phyloP scores from a whole-genome alignment of 176 grass and related monocot genomes.

The Aechmea fasciata region DNA sequence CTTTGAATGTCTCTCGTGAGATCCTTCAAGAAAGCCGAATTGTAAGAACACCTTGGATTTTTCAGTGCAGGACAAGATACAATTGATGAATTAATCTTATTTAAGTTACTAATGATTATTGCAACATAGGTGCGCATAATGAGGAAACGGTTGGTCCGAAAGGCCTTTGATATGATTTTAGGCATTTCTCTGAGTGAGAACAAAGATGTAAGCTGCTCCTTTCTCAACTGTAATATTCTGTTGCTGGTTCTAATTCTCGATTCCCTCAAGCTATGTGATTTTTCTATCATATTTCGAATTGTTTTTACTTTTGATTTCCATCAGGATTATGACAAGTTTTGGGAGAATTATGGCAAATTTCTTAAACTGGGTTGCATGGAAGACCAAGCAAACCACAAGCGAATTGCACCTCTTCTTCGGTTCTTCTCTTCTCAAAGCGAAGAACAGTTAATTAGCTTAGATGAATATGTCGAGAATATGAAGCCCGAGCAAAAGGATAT shows the following conservation, averaged over 20 bases:
- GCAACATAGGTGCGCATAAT: slow-evolving; percentile 75
- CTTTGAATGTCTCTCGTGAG: slow-evolving; percentile 95
- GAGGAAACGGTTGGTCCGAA: slow-evolving; percentile 86
- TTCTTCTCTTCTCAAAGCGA: slow-evolving; percentile 97
- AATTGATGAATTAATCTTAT: neutral
- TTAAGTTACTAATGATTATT: neutral
- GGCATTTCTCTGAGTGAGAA: slow-evolving; percentile 93
- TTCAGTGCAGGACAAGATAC: neutral
- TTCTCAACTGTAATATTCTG: neutral
- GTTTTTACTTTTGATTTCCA: slow-evolving; percentile 13
- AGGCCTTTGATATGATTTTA: slow-evolving; percentile 97
- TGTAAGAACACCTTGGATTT: slow-evolving; percentile 38
- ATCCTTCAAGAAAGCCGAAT: slow-evolving; percentile 99
- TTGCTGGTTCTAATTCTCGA: neutral
- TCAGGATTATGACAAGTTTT: slow-evolving; percentile 90
- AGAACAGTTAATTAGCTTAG: slow-evolving; percentile 81
- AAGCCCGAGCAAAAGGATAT: slow-evolving; percentile 92
- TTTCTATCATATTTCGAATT: neutral
- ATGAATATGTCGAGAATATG: slow-evolving; percentile 98
- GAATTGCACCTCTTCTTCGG: slow-evolving; percentile 82
- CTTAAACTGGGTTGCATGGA: slow-evolving; percentile 86
- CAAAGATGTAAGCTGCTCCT: slow-evolving; percentile 57
- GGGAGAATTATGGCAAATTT: slow-evolving; percentile 95
- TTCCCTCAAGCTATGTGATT: neutral
- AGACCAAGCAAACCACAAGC: slow-evolving; percentile 88